Evolutionary conservation across 148 eudicot species (phyloP).

Genomic region (Cornus florida): DNA sequence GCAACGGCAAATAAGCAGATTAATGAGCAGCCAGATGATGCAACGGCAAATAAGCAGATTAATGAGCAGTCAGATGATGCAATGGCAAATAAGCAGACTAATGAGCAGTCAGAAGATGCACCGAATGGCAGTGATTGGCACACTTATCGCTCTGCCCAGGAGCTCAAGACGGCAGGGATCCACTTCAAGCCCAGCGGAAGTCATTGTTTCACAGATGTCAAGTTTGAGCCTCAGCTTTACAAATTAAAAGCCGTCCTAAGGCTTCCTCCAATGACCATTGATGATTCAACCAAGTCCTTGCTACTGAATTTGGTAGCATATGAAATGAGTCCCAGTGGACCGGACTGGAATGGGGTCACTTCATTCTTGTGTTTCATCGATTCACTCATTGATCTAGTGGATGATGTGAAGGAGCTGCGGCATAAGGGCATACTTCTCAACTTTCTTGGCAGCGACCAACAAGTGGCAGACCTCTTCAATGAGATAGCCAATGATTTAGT

Average conservation of each 20-base stretch:
- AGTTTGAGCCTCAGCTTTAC: not conserved
- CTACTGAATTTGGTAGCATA: slow-evolving; percentile 13
- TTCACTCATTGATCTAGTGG: not conserved
- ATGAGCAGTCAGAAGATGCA: too few relatives aligned
- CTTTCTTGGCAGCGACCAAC: not conserved
- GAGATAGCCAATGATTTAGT: not conserved
- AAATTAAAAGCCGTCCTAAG: not conserved
- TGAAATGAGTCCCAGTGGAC: not conserved
- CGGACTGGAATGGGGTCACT: not conserved
- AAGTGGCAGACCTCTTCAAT: slow-evolving; percentile 6
- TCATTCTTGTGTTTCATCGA: slow-evolving; percentile 1
- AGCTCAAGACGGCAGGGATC: slow-evolving; percentile 1
- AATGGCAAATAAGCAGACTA: too few relatives aligned
- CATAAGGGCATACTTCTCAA: not conserved
- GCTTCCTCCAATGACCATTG: slow-evolving; percentile 9
- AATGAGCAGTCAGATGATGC: too few relatives aligned
- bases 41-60: too few relatives aligned
- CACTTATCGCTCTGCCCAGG: not conserved
- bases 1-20: too few relatives aligned
- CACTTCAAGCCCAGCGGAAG: not conserved
- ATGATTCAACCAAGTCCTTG: slow-evolving; percentile 9
- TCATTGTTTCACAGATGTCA: not conserved
- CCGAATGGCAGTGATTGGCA: not conserved
- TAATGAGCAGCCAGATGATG: too few relatives aligned
- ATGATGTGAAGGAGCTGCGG: slow-evolving; percentile 16